phyloP scores from a whole-genome alignment of 2,329 filamentous ascomycete species.

The Xylogone sp. region DNA sequence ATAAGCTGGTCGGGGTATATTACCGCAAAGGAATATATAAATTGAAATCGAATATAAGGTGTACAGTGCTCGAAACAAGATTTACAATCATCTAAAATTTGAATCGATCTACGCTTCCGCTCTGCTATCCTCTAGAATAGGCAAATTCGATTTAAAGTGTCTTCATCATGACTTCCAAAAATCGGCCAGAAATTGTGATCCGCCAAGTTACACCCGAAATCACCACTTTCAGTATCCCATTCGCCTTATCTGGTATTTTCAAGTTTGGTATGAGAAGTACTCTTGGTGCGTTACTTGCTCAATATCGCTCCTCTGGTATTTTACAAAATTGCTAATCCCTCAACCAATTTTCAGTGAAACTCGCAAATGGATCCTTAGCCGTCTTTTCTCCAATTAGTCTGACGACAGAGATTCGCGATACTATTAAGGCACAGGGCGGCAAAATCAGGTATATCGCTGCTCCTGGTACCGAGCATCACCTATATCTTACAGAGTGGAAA shows the following conservation, averaged over 20 bases:
- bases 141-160: neutral
- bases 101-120: too few relatives aligned
- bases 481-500: conserved; percentile 62
- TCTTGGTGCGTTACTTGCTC: neutral
- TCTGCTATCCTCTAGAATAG: too few relatives aligned
- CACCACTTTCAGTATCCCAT: neutral
- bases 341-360: too few relatives aligned
- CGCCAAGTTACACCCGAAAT: neutral
- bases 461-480: conserved; percentile 63
- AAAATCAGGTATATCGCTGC: conserved; percentile 62
- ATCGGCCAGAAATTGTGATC: neutral
- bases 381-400: conserved; percentile 64
- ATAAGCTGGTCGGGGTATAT: too few relatives aligned
- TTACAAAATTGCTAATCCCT: neutral
- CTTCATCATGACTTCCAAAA: neutral
- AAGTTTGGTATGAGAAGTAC: neutral
- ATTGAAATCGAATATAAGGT: too few relatives aligned
- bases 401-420: conserved; percentile 51
- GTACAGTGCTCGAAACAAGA: too few relatives aligned
- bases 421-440: conserved; percentile 42
- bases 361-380: conserved; percentile 56
- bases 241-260: neutral
- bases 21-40: too few relatives aligned
- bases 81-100: too few relatives aligned
- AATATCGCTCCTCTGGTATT: neutral